Evolutionary conservation across 805 yeast species (phyloP), one percentile per base, ranked within the genome.

Genomic region (Starmerella gropengiesseri): DNA sequence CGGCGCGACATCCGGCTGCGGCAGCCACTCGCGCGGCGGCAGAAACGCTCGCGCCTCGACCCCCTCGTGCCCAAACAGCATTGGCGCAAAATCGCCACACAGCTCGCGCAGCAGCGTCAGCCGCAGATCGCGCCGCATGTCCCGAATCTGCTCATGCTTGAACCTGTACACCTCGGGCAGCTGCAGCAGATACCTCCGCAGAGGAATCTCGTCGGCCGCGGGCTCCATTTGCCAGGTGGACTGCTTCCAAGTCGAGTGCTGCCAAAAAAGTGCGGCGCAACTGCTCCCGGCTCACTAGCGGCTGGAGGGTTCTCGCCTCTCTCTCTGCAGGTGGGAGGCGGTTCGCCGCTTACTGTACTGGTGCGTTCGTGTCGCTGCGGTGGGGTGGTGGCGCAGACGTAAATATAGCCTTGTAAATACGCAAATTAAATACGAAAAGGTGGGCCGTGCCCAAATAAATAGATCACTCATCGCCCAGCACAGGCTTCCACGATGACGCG

Each of bases 101-200:
- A 71, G 65, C 2, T 70, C 62, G 17, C 57, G 55, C 44, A 63
- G 71, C 37, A 78, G 57, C 2, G 67, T 62, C n/a, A 63, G 53
- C 28, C 77, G 49, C 37, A 61, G 41, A 20, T 53, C 58, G 13
- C 31, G 41, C 13, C 58, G 48, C 52, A 57, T 51, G 16, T 52
- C 57, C 27, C 41, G 46, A 12, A 51, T 36, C 4, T 37, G 44
- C 30, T 49, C 51, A 32, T 54, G 61, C 17, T 53, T 39, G 45
- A 46, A 56, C 31, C 53, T 51, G 44, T 50, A 55, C 29, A 48
- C 41, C 33, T 44, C 44, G 5, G 68, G 68, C 38, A 57, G 48
- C 13, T 18, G 39, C 12, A 37, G 27, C 31, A 37, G 25, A 11
- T 37, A 28, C 27, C 25, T n/a, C 18, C 20, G 14, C 27, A 37